Evolutionary conservation across 1,284 basidiomycete genomes (phyloP), one percentile per base, ranked within the genome.

Genomic region (Cryptococcus sp.): DNA sequence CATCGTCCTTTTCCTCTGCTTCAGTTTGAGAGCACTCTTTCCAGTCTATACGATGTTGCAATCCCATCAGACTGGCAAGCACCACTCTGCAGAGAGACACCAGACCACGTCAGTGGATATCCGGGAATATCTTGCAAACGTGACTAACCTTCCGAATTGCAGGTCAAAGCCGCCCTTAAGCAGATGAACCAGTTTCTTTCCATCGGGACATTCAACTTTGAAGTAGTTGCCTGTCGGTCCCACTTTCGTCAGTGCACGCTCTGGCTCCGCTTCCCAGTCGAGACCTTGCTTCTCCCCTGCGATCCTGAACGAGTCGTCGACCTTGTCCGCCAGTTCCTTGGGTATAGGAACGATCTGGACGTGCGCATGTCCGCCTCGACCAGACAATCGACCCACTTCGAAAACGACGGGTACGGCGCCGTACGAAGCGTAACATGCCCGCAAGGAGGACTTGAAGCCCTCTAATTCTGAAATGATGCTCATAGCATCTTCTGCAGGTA

Each of bases 311-410:
- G 85, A 83, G 10, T 83, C 78, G 69, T 88, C 88, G 15, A 94
- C 85, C 57, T 84, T 81, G 49, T 83, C 81, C 54, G 84, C 79
- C 40, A 89, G 73, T 38, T 81, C 81, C 38, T 80, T 69, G 0
- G 94, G 92, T 1, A 97, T 78, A 8, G 93, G 93, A 1, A 94
- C 85, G 42, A 85, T 86, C 76, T 97, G 92, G 17, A 95, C 82
- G 77, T 96, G 93, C 5, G 92, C 92, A 73, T 98, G 93, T 0
- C 93, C 93, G n/a, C 92, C 93, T 74, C 89, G 88, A 0, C 87
- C 85, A 3, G 85, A 85, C 47, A 93, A 75, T 16, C 92, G 84
- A 15, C 87, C 90, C n/a, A 96, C 87, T 78, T 97, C 93, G 70
- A 94, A 96, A 45, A 86, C 82, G 38, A 97, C 87, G 17, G 88